Evolutionary conservation across 495 filamentous ascomycete genomes (phyloP).

Genomic region (Penicillium samsonianum): DNA sequence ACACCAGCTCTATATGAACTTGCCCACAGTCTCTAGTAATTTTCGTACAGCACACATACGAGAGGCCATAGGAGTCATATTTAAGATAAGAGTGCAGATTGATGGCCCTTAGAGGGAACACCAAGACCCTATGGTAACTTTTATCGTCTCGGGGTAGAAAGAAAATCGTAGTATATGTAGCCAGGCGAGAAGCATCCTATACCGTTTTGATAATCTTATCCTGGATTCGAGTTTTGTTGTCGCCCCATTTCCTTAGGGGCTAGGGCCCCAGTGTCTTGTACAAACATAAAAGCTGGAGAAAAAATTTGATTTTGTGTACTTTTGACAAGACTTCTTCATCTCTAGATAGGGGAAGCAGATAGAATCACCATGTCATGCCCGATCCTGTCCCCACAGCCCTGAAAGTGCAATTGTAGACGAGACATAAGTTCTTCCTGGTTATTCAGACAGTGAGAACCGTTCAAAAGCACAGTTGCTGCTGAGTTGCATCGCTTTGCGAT

Average conservation of each 20-base stretch:
- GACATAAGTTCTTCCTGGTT: too few relatives aligned
- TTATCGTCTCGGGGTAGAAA: conserved; percentile 21
- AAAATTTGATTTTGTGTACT: too few relatives aligned
- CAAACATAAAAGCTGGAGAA: too few relatives aligned
- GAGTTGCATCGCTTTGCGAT: too few relatives aligned
- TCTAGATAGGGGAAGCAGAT: too few relatives aligned
- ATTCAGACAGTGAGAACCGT: too few relatives aligned
- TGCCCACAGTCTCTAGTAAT: conserved; percentile 30
- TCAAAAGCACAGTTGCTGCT: too few relatives aligned
- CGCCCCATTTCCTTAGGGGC: conserved; percentile 19
- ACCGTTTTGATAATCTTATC: conserved; percentile 29
- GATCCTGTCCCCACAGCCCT: too few relatives aligned
- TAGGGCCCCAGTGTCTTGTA: too few relatives aligned
- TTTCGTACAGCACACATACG: conserved; percentile 35
- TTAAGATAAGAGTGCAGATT: conserved; percentile 19
- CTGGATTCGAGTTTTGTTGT: conserved; percentile 26
- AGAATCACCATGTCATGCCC: too few relatives aligned
- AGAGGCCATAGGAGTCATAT: conserved; percentile 20
- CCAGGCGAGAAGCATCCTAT: conserved; percentile 29
- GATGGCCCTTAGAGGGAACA: conserved; percentile 34
- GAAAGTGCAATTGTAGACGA: too few relatives aligned
- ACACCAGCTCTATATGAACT: conserved; percentile 28
- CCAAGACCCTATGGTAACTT: conserved; percentile 28
- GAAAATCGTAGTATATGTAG: conserved; percentile 22
- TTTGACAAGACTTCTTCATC: too few relatives aligned